Evolutionary conservation across 2,329 filamentous ascomycete genomes (phyloP).

Genomic region (Bretziella fagacearum): DNA sequence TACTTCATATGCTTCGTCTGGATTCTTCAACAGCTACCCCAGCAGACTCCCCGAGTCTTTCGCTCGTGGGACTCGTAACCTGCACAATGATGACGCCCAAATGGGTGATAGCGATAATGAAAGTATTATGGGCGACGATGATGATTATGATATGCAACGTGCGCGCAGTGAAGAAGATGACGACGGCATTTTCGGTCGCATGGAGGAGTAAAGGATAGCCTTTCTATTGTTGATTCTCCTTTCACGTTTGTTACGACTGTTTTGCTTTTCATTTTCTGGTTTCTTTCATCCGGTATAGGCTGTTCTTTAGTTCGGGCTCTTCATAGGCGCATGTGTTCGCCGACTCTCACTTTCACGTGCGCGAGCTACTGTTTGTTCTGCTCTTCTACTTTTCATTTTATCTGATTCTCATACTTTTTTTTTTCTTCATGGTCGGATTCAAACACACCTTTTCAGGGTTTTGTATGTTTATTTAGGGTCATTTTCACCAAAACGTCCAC

Average conservation of each 20-base stretch:
- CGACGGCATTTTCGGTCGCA: conserved; percentile 85
- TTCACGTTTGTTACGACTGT: conserved; percentile 5
- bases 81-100: conserved; percentile 40
- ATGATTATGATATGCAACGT: conserved; percentile 43
- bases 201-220: conserved; percentile 51
- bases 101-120: conserved; percentile 50
- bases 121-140: conserved; percentile 44
- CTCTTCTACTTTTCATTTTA: neutral
- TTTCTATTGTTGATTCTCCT: conserved; percentile 1
- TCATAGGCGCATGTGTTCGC: neutral
- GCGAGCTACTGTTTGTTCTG: neutral
- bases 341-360: neutral
- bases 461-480: conserved; percentile 3
- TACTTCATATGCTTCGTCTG: conserved; percentile 37
- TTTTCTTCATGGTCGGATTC: neutral
- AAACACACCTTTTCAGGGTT: neutral
- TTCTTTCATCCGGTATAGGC: neutral
- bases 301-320: neutral
- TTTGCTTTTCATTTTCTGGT: conserved; percentile 1
- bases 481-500: neutral
- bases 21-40: conserved; percentile 47
- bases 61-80: conserved; percentile 26
- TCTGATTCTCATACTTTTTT: neutral
- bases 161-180: conserved; percentile 74
- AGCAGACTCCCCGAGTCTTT: conserved; percentile 47